Evolutionary conservation across 2,329 filamentous ascomycete genomes (phyloP).

Genomic region (Blastomyces silverae): DNA sequence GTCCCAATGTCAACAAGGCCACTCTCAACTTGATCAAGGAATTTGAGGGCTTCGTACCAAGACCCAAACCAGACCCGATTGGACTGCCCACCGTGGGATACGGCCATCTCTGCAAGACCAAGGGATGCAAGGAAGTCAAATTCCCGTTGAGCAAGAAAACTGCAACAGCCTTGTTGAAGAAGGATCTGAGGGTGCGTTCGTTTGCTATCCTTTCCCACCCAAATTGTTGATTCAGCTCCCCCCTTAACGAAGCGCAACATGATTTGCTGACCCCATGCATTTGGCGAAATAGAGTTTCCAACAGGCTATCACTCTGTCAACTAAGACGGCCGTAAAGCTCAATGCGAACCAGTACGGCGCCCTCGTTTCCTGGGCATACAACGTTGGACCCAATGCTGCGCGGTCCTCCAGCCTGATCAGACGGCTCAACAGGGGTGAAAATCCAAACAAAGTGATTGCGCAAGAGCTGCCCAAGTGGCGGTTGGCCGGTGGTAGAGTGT

Average conservation of each 20-base stretch:
- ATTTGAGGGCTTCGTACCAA: constrained; percentile 34
- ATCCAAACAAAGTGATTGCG: constrained; percentile 38
- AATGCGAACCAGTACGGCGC: constrained; percentile 51
- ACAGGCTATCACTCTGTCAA: constrained; percentile 38
- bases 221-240: neutral
- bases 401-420: constrained; percentile 38
- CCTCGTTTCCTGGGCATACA: constrained; percentile 49
- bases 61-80: constrained; percentile 37
- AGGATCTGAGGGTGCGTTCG: constrained; percentile 35
- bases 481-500: constrained; percentile 36
- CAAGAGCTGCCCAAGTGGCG: constrained; percentile 48
- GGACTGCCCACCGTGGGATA: constrained; percentile 48
- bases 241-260: neutral
- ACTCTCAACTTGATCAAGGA: constrained; percentile 35
- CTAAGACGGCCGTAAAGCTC: constrained; percentile 34
- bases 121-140: constrained; percentile 41
- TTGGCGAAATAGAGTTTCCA: constrained; percentile 24
- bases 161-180: constrained; percentile 38
- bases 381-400: constrained; percentile 44
- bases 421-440: constrained; percentile 43
- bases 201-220: neutral
- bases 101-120: constrained; percentile 44
- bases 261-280: too few relatives aligned
- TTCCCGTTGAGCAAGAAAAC: constrained; percentile 42
- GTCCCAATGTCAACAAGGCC: constrained; percentile 30